Base-by-base conservation (phyloP, 2,329 filamentous ascomycete genomes). In the Paraphoma chrysanthemicola region DNA sequence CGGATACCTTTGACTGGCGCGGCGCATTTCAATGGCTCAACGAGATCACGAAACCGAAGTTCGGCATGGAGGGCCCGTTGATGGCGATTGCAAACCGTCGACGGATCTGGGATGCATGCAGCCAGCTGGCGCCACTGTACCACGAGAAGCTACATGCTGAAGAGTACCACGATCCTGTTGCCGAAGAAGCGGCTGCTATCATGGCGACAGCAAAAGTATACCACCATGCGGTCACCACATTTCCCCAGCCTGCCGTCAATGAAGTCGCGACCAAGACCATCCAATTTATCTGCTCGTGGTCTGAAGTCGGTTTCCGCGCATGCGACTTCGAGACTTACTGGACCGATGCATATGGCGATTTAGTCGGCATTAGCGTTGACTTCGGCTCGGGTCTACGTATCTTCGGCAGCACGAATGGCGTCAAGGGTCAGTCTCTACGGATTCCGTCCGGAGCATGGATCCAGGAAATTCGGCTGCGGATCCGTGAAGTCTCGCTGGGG, bases 81-180 rank as follows among this genome's bases (percentile, higher is more conserved):
- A 64, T 73, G 62, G 62, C 60, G 5, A 56, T 76, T 48, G 72
- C 73, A 18, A 76, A 76, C 52, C 68, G 73, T 8, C 59, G 70
- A 12, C 66, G 72, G 23, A 73, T 76, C 10, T 76, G 72, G 71
- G 44, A 41, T 1, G 60, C 50, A 6, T 60, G 53, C 30, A 48
- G 53, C 12, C 36, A 48, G 10, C 41, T 64, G 9, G 56, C 45
- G 11, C 42, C 57, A 9, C 12, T 52, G 11, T 60, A 57, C 18
- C 46, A 47, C 6, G 44, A 46, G 17, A 47, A 44, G 16, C 33
- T 48, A 2, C 16, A 45, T 9, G 48, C 33, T 2, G 31, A 28
- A 1, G 17, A 18, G 8, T 53, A 30, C 14, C 42, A n/a, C 7
- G 47, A 51, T 9, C 53, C 54, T 5, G 31, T 42, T 6, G 38